Conservation (phyloP, 352 stramenopile species). For the Phytophthora aleatoria region DNA sequence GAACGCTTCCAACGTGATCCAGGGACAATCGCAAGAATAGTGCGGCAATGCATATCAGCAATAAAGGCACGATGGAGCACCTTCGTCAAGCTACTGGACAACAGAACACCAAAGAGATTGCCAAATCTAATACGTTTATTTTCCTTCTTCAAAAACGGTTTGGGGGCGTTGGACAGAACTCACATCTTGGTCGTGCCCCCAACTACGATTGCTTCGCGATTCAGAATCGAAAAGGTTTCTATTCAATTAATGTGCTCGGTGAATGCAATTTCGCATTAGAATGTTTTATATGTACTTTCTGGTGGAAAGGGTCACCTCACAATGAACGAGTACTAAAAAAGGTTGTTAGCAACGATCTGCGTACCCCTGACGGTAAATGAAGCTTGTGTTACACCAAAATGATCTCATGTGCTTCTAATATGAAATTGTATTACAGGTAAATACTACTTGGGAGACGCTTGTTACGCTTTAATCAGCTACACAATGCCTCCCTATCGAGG, state of each 20-base stretch:
- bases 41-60: neutral
- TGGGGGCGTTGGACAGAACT: constrained; percentile 5
- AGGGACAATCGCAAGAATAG: neutral
- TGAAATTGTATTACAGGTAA: neutral
- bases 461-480: neutral
- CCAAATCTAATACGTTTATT: constrained; percentile 1
- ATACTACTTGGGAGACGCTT: neutral
- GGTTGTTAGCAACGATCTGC: neutral
- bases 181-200: constrained; percentile 3
- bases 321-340: neutral
- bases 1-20: neutral
- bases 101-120: neutral
- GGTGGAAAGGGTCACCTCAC: neutral
- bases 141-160: constrained; percentile 8
- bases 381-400: neutral
- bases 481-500: neutral
- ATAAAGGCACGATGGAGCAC: neutral
- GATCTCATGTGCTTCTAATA: neutral
- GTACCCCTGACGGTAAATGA: neutral
- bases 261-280: neutral
- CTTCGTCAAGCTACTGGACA: neutral
- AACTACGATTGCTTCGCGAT: neutral
- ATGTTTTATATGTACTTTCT: neutral
- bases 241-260: neutral
- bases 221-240: constrained; percentile 2